These are phyloP conservation scores for Diaporthe citriasiana DNA, from an alignment of 2,329 filamentous ascomycete genomes.

Conservation along the genomic window DNA sequence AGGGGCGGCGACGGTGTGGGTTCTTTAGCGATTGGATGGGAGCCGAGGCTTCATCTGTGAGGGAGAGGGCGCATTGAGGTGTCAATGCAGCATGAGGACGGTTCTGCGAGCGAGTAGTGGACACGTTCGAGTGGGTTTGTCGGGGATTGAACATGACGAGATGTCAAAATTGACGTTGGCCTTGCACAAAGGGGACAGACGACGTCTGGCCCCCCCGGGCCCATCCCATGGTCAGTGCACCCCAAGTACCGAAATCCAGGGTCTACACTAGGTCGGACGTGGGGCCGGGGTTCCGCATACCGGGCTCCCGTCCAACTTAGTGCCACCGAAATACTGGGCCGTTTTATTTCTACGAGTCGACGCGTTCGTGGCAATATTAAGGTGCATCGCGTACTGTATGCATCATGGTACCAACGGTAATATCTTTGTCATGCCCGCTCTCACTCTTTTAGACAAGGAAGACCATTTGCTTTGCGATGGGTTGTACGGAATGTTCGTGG, in stretches of 20 bases:
- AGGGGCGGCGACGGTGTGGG: not conserved
- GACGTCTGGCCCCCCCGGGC: not conserved
- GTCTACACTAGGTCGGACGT: constrained; percentile 1
- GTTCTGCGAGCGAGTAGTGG: not conserved
- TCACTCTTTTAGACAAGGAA: not conserved
- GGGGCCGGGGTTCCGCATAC: constrained; percentile 11
- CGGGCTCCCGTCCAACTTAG: constrained; percentile 1
- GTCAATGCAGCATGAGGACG: constrained; percentile 24
- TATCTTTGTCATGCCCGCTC: not conserved
- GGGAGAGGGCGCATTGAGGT: constrained; percentile 28
- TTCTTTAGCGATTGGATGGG: constrained; percentile 20
- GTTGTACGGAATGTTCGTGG: not conserved
- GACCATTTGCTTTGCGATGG: not conserved
- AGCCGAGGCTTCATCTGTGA: constrained; percentile 39
- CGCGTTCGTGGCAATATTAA: not conserved
- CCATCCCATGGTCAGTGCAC: constrained; percentile 12
- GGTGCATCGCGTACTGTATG: not conserved
- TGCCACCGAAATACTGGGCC: not conserved
- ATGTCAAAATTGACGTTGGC: constrained; percentile 9
- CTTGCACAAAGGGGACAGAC: constrained; percentile 3
- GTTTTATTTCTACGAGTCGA: not conserved
- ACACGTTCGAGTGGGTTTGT: not conserved
- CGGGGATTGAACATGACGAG: constrained; percentile 1
- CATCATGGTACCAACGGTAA: not conserved
- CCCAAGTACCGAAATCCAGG: constrained; percentile 25